Evolutionary conservation across 2,329 filamentous ascomycete genomes (phyloP).

Genomic region (Colletotrichum cordylinicola): DNA sequence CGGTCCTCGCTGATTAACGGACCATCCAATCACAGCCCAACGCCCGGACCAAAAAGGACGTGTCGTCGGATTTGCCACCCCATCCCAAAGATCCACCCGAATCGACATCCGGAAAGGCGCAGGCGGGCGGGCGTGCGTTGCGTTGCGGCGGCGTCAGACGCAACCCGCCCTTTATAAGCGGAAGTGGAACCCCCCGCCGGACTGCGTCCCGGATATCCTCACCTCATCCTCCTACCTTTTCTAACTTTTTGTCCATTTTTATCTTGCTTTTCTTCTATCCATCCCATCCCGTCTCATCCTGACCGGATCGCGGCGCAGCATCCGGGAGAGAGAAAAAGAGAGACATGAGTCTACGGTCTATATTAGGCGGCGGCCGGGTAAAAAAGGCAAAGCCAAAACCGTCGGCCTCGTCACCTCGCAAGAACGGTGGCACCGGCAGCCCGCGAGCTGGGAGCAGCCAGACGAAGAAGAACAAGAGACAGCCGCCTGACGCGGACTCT

Average conservation of each 20-base stretch:
- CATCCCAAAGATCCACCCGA: background rate
- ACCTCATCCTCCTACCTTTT: background rate
- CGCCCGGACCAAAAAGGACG: background rate
- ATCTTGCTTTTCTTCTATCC: background rate
- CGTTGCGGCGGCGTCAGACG: background rate
- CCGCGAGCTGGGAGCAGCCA: background rate
- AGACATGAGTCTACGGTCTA: constrained; percentile 37
- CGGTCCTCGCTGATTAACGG: background rate
- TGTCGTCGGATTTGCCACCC: constrained; percentile 5
- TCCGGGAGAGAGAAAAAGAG: background rate
- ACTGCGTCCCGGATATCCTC: background rate
- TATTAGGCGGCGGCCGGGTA: constrained; percentile 42
- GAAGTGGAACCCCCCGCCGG: constrained; percentile 2
- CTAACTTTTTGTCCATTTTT: background rate
- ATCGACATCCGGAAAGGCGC: constrained; percentile 14
- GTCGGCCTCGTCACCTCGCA: constrained; percentile 30
- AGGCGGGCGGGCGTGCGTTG: background rate
- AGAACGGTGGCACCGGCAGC: constrained; percentile 23
- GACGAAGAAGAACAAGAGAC: constrained; percentile 3
- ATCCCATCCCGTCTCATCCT: background rate
- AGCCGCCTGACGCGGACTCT: background rate
- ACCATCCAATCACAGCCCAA: background rate
- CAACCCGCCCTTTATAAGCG: background rate
- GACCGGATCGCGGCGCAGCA: background rate
- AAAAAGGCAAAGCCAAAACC: constrained; percentile 31